A percentile compares a stretch with the other conserved stretches of the same genome.
Evolutionary conservation across 441 rosid genomes (phyloP).

Genomic region (Jatropha multifida): DNA sequence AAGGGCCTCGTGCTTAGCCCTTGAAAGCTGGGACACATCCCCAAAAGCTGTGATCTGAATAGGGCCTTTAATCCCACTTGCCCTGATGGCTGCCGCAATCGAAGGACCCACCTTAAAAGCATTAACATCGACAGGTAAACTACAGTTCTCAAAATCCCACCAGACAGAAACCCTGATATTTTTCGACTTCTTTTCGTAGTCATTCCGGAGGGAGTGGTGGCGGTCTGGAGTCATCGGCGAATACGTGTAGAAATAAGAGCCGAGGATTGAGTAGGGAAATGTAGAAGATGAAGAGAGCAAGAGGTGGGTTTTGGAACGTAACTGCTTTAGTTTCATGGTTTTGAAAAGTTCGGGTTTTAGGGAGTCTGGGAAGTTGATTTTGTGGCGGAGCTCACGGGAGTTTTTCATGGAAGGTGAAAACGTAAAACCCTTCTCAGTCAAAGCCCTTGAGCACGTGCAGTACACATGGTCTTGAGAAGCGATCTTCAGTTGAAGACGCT

Average conservation of each 20-base stretch:
- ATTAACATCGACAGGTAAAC: slow-evolving; percentile 56
- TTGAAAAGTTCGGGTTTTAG: no score
- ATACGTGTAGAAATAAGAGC: slow-evolving; percentile 42
- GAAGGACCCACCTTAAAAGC: slow-evolving; percentile 50
- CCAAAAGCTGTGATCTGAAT: slow-evolving; percentile 81
- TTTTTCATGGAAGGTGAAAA: no score
- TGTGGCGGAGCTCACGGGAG: no score
- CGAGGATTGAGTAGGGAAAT: slow-evolving; percentile 24
- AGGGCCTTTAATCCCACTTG: slow-evolving; percentile 84
- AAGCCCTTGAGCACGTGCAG: no score
- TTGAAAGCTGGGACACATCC: slow-evolving; percentile 63
- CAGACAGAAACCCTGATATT: slow-evolving; percentile 76
- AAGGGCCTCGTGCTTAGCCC: slow-evolving; percentile 76
- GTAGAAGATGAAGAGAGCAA: slow-evolving; percentile 12
- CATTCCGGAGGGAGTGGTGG: slow-evolving; percentile 21
- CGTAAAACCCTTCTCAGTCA: no score
- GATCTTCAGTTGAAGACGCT: no score
- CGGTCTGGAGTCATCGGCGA: slow-evolving; percentile 10
- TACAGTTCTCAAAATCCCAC: slow-evolving; percentile 98
- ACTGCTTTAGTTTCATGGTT: slow-evolving; percentile 16
- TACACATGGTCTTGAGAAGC: no score
- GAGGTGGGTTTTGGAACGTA: slow-evolving; percentile 18
- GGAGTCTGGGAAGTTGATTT: no score
- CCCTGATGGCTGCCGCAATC: slow-evolving; percentile 69
- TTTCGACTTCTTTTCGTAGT: slow-evolving; percentile 46